phyloP scores from a whole-genome alignment of 2,329 filamentous ascomycete genomes.

The Chaetothyriales sp. region DNA sequence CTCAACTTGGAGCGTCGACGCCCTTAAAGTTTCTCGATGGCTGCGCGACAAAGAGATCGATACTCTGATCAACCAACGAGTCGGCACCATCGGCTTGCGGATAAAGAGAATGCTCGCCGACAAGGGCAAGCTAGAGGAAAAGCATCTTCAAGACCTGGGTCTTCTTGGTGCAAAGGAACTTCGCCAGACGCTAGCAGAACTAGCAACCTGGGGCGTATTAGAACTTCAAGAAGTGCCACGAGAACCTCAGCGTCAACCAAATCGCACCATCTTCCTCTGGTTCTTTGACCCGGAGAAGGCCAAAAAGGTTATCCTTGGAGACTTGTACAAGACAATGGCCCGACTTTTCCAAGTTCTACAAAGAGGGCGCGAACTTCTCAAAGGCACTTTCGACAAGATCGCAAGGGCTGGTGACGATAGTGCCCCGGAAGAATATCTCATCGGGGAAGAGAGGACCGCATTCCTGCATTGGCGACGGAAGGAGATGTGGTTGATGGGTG shows the following conservation, averaged over 20 bases:
- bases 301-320: constrained; percentile 55
- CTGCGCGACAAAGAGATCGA: constrained; percentile 59
- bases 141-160: constrained; percentile 62
- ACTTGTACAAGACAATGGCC: constrained; percentile 79
- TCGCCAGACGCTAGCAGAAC: constrained; percentile 65
- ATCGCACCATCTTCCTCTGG: constrained; percentile 79
- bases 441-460: constrained; percentile 54
- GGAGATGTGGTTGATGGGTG: constrained; percentile 58
- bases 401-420: constrained; percentile 76
- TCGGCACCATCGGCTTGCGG: constrained; percentile 61
- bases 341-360: constrained; percentile 66
- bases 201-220: constrained; percentile 74
- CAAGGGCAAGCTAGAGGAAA: constrained; percentile 90
- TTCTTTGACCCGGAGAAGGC: constrained; percentile 70
- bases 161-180: constrained; percentile 77
- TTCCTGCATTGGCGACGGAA: constrained; percentile 47
- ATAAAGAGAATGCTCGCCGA: constrained; percentile 70
- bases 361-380: constrained; percentile 51
- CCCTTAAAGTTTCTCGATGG: constrained; percentile 52
- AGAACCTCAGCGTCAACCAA: constrained; percentile 66
- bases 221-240: constrained; percentile 90
- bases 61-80: constrained; percentile 47
- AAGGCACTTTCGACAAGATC: constrained; percentile 62
- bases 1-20: constrained; percentile 73
- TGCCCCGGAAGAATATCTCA: constrained; percentile 66